phyloP scores from a whole-genome alignment of 1,284 basidiomycete species.

The Cryptococcus hybrid region DNA sequence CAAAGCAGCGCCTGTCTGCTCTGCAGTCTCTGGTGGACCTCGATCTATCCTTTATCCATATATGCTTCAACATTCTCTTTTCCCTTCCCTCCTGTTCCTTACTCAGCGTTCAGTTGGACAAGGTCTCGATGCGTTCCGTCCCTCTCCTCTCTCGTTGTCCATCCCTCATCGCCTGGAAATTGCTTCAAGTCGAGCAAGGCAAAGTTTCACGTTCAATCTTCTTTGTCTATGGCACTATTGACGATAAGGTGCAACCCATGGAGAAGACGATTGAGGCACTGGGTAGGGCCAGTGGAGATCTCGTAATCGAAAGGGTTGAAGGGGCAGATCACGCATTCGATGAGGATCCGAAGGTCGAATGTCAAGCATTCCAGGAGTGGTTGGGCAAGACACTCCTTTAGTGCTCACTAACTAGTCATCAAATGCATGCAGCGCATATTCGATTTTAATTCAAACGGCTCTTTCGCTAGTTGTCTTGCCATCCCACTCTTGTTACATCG shows the following conservation, averaged over 20 bases:
- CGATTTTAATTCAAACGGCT: background rate
- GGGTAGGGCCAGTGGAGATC: constrained; percentile 15
- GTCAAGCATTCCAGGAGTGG: constrained; percentile 37
- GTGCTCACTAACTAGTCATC: background rate
- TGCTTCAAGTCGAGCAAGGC: constrained; percentile 1
- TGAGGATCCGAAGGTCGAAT: constrained; percentile 38
- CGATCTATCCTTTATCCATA: constrained; percentile 45
- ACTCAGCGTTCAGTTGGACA: constrained; percentile 36
- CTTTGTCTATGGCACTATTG: constrained; percentile 34
- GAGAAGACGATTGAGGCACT: constrained; percentile 32
- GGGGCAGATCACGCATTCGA: constrained; percentile 43
- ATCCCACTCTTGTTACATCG: constrained; percentile 2
- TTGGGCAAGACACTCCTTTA: constrained; percentile 22
- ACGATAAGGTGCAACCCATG: constrained; percentile 43
- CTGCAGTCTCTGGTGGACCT: constrained; percentile 39
- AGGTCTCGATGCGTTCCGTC: constrained; percentile 39
- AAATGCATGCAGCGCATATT: background rate
- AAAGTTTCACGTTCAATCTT: constrained; percentile 23
- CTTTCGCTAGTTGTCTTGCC: constrained; percentile 4
- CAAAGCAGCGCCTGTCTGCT: constrained; percentile 36
- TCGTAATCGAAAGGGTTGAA: constrained; percentile 29
- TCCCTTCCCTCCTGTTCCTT: constrained; percentile 41
- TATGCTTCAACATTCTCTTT: constrained; percentile 47
- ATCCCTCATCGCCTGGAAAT: constrained; percentile 30
- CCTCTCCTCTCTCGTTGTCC: constrained; percentile 31